Evolutionary conservation across 2,329 filamentous ascomycete genomes (phyloP), one percentile per base, ranked within the genome.

Genomic region (Cadophora luteo-olivacea): DNA sequence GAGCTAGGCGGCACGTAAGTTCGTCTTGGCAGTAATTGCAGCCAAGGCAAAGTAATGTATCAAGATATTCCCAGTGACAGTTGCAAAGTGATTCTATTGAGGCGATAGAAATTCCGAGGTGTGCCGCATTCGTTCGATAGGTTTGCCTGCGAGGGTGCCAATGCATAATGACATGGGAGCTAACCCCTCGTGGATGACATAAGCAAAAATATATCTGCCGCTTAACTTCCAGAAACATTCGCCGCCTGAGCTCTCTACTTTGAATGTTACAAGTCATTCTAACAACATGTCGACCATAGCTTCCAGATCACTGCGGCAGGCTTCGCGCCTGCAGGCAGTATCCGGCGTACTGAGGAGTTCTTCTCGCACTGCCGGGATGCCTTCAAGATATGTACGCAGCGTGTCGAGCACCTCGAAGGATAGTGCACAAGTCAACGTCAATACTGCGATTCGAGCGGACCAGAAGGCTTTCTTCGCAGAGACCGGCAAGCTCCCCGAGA

Each of bases 391-490:
- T 33, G 63, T 8, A 70, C 48, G 71, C 72, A 41, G 84, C 85
- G 94, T 97, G 72, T 92, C 93, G 33, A 91, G 94, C 82, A 91
- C 92, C 70, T 93, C 91, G 83, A 86, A 89, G 73, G 89, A 92
- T 75, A 87, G 89, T 80, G 93, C 93, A 62, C 93, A 94, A 78
- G 92, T 97, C 77, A 90, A 88, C 75, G 82, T 93, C 68, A 93
- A 97, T 76, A 92, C 91, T 12, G 90, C 93, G 69, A 94, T 97
- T 81, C 92, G 92, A 79, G 85, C 94, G 69, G 93, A 97, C 74
- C 93, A 95, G 82, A 92, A 92, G 79, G 89, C 92, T 38, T 96
- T 97, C 80, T 88, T 89, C 70, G 84, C 87, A 58, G 74, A 78
- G 72, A 77, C 76, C 51, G 76, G 77, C n/a, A 78, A 77, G 66